Base-by-base conservation (phyloP, 1,284 basidiomycete genomes). In the Apiotrichum siamense region DNA sequence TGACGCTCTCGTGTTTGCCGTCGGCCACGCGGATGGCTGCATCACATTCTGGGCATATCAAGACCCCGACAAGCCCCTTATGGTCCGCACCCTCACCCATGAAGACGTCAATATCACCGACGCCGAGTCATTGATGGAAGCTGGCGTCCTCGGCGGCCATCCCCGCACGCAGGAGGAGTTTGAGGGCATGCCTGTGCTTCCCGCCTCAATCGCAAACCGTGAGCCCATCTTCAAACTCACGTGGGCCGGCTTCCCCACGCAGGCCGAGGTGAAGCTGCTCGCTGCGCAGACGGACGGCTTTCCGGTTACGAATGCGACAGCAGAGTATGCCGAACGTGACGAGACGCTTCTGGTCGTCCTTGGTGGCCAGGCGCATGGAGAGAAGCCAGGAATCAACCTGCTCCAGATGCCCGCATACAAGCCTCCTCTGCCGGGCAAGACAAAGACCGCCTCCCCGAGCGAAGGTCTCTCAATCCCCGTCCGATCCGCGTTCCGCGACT, bases 191-290 rank as follows among this genome's bases (percentile, higher is more conserved):
- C 56, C 52, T 5, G 49, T 57, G n/a, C 47, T 48, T 3, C 43
- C 49, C 7, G 43, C 38, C 4, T 55, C 49, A 20, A 53, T 46
- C 40, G 61, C 65, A 7, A 64, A 72, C 3, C 77, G 83, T 55
- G 90, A 94, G 67, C 88, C 91, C 1, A 83, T 97, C 39, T 93
- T 88, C 79, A 91, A 89, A 69, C 77, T 96, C 6, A 77, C 85
- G 0, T 96, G 92, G 92, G 85, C 83, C 48, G 79, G 80, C 1
- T 88, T 85, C 68, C 77, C 83, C 0, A 82, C 84, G 44, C 66
- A 72, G 21, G 52, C 68, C 1, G 56, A 58, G 10, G 49, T 75
- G 45, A 62, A 63, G n/a, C 56, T 61, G 15, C 44, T 74, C 3
- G 55, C 67, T 4, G 57, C 67, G 0, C 62, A 64, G 37, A 55